phyloP scores from a whole-genome alignment of 2,329 filamentous ascomycete species.

The Pseudogymnoascus sp. region DNA sequence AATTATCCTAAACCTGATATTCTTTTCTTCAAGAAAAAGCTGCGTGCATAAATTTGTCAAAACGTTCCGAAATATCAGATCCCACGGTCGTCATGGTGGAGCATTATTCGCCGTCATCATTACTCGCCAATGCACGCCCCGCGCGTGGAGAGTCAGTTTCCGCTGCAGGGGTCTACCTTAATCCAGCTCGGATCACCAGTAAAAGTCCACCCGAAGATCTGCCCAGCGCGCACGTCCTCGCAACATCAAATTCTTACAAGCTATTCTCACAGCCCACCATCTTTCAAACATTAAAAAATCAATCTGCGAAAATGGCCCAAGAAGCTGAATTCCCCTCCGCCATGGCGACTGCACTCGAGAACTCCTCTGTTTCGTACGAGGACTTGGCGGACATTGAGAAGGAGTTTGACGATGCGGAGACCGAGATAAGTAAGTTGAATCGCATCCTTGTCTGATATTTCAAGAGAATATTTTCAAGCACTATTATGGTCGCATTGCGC shows the following conservation, averaged over 20 bases:
- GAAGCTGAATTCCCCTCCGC: not conserved
- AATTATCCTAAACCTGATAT: not conserved
- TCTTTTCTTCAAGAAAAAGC: not conserved
- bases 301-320: not conserved
- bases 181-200: not conserved
- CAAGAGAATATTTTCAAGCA: not conserved
- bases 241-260: constrained; percentile 5
- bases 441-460: not conserved
- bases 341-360: constrained; percentile 28
- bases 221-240: not conserved
- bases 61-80: not conserved
- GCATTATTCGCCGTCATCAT: not conserved
- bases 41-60: not conserved
- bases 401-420: constrained; percentile 76
- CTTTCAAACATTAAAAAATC: not conserved
- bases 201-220: not conserved
- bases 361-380: constrained; percentile 56
- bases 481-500: not conserved
- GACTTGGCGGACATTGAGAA: constrained; percentile 73
- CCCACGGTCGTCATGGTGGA: not conserved
- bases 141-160: not conserved
- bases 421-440: constrained; percentile 64
- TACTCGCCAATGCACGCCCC: constrained; percentile 8
- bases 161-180: constrained; percentile 6
- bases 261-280: constrained; percentile 4